phyloP scores from a whole-genome alignment of 1,284 basidiomycete genomes.

The Inonotus obliquus region DNA sequence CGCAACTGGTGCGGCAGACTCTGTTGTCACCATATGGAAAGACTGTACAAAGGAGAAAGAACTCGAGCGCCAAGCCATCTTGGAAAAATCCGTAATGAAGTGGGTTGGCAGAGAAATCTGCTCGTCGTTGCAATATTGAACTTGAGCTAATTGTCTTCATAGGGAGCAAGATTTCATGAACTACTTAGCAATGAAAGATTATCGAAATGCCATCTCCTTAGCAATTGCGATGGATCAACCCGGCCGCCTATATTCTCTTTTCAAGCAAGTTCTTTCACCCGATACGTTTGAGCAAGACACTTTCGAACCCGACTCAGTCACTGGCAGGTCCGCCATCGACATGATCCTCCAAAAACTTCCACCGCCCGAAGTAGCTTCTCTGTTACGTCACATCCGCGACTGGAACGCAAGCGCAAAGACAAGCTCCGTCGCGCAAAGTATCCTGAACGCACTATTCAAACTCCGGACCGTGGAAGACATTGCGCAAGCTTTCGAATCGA shows the following conservation, averaged over 20 bases:
- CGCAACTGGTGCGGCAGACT: slow-evolving; percentile 93
- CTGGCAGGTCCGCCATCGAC: slow-evolving; percentile 73
- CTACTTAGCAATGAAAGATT: slow-evolving; percentile 85
- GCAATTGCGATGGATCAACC: slow-evolving; percentile 93
- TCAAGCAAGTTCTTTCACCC: slow-evolving; percentile 56
- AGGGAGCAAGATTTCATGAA: slow-evolving; percentile 97
- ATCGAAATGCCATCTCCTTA: slow-evolving; percentile 85
- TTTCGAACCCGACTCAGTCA: slow-evolving; percentile 36
- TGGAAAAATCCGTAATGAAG: slow-evolving; percentile 74
- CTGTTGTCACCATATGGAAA: slow-evolving; percentile 89
- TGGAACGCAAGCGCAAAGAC: slow-evolving; percentile 95
- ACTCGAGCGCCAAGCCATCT: slow-evolving; percentile 64
- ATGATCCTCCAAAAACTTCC: slow-evolving; percentile 73
- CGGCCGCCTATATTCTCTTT: slow-evolving; percentile 79
- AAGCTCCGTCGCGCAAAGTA: slow-evolving; percentile 79
- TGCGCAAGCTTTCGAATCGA: slow-evolving; percentile 56
- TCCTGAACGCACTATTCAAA: slow-evolving; percentile 82
- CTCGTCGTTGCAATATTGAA: slow-evolving; percentile 6
- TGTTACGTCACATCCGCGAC: slow-evolving; percentile 80
- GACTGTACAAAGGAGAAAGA: slow-evolving; percentile 85
- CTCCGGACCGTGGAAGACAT: slow-evolving; percentile 71
- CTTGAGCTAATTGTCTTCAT: slow-evolving; percentile 13
- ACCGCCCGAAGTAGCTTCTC: slow-evolving; percentile 70
- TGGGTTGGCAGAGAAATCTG: slow-evolving; percentile 36
- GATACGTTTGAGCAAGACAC: slow-evolving; percentile 25